Conservation (phyloP, 192 early-diverging fungal species). For the Coemansia sp. region DNA sequence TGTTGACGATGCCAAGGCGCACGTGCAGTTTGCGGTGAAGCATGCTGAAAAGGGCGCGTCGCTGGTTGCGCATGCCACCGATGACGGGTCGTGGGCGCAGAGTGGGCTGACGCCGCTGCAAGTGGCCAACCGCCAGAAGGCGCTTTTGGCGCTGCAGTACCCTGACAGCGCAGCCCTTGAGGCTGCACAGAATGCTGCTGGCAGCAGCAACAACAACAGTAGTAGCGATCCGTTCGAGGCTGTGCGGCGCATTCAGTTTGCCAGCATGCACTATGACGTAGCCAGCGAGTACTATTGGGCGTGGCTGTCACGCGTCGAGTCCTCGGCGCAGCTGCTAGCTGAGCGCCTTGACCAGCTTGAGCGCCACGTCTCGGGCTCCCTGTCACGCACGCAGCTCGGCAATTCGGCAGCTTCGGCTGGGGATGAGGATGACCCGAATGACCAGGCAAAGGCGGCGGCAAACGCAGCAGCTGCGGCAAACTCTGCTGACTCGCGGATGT, state of each 20-base stretch:
- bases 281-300: conserved; percentile 50
- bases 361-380: conserved; percentile 28
- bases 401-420: background rate
- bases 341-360: conserved; percentile 48
- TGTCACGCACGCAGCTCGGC: conserved; percentile 7
- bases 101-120: conserved; percentile 39
- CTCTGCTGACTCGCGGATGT: conserved; percentile 1
- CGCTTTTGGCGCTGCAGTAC: conserved; percentile 23
- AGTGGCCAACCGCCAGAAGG: conserved; percentile 33
- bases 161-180: background rate
- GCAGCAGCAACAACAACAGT: background rate
- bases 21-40: conserved; percentile 38
- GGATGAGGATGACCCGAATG: background rate
- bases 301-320: conserved; percentile 36
- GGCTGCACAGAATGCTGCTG: background rate
- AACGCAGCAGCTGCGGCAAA: background rate
- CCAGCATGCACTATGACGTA: conserved; percentile 35
- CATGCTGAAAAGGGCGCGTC: conserved; percentile 44
- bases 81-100: conserved; percentile 41
- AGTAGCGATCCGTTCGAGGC: conserved; percentile 30
- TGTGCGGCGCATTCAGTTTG: conserved; percentile 39
- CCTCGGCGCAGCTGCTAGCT: conserved; percentile 23
- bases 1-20: conserved; percentile 30
- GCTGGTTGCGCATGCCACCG: conserved; percentile 37
- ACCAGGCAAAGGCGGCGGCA: conserved; percentile 2